Evolutionary conservation across 2,329 filamentous ascomycete genomes (phyloP).

Genomic region (Acephala macrosclerotiorum): DNA sequence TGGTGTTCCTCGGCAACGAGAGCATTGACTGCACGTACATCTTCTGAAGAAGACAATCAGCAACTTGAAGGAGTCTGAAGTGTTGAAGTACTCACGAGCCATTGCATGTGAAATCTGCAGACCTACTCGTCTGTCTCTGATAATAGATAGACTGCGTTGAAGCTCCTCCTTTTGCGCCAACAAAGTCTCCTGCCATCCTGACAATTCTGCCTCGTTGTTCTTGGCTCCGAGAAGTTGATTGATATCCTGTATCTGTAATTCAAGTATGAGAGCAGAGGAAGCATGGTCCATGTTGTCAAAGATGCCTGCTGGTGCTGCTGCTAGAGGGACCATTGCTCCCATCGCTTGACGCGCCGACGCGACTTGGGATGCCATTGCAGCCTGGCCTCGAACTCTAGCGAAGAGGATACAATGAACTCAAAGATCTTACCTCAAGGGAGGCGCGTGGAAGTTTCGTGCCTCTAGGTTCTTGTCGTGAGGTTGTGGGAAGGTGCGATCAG

Average conservation of each 20-base stretch:
- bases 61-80: background rate
- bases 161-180: conserved; percentile 19
- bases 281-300: conserved; percentile 13
- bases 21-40: background rate
- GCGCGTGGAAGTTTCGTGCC: no score
- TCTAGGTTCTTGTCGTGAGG: no score
- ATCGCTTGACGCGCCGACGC: background rate
- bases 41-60: background rate
- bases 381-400: no score
- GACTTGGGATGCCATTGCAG: background rate
- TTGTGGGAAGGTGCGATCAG: no score
- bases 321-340: background rate
- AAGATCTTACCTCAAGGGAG: no score
- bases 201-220: background rate
- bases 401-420: background rate
- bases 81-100: background rate
- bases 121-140: conserved; percentile 12
- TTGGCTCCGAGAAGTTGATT: background rate
- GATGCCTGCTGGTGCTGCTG: background rate
- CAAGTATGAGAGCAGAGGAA: background rate
- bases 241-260: conserved; percentile 23
- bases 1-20: conserved; percentile 7
- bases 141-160: conserved; percentile 3
- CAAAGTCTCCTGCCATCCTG: conserved; percentile 6
- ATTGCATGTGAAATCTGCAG: conserved; percentile 9